A percentile compares a stretch with the other conserved stretches of the same genome.
Evolutionary conservation across 2,329 filamentous ascomycete genomes (phyloP).

Genomic region (Hypoxylon sp.): DNA sequence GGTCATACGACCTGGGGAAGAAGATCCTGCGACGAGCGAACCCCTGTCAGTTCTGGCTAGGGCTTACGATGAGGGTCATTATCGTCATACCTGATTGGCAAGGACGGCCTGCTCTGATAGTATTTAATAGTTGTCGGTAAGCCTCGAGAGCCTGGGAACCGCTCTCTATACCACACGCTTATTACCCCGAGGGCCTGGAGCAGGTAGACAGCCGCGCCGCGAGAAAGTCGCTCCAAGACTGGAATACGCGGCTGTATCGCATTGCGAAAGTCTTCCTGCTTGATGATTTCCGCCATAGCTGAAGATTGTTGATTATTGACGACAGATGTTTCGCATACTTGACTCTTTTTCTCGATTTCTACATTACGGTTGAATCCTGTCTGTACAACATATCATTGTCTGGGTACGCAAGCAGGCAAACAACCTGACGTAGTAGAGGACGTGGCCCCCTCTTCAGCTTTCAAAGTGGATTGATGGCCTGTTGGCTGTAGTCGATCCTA

Average conservation of each 20-base stretch:
- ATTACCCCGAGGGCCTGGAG: conserved; percentile 36
- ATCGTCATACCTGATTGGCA: conserved; percentile 46
- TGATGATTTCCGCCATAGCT: conserved; percentile 8
- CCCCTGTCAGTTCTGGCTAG: conserved; percentile 6
- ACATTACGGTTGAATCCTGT: too few species aligned
- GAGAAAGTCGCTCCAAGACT: conserved; percentile 17
- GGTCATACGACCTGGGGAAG: conserved; percentile 46
- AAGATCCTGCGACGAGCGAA: conserved; percentile 44
- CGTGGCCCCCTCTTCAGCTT: conserved; percentile 4
- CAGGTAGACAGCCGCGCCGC: conserved; percentile 36
- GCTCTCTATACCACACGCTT: conserved; percentile 38
- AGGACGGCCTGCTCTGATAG: conserved; percentile 46
- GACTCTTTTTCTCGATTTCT: too few species aligned
- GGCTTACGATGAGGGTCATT: background rate
- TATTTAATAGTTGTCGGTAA: conserved; percentile 48
- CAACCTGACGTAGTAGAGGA: conserved; percentile 14
- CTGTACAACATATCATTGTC: too few species aligned
- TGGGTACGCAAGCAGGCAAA: background rate
- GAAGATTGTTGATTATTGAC: background rate
- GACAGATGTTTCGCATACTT: background rate
- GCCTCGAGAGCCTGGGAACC: conserved; percentile 40
- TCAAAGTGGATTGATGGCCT: background rate
- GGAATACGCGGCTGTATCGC: conserved; percentile 21
- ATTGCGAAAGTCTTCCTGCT: conserved; percentile 6
- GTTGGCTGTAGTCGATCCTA: background rate